These are phyloP conservation scores for Penicillium sp. DNA, from an alignment of 2,329 filamentous ascomycete genomes.

Conservation along the genomic window DNA sequence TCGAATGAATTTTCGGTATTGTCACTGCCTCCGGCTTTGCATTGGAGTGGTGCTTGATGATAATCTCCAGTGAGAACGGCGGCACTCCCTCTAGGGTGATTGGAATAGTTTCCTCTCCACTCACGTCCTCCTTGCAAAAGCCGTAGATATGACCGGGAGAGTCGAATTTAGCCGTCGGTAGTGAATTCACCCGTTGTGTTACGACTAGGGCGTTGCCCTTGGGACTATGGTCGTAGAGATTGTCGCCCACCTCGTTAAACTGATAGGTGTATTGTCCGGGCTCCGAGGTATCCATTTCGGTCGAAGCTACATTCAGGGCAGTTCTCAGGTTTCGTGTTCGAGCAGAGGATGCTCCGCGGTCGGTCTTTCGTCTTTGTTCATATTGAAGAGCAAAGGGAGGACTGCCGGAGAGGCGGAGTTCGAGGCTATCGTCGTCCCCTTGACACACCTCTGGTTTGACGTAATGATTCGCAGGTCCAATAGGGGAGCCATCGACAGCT, in stretches of 20 bases:
- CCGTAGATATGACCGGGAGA: constrained; percentile 91
- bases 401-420: constrained; percentile 71
- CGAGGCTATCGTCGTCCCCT: constrained; percentile 84
- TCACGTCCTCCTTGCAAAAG: constrained; percentile 81
- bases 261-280: constrained; percentile 80
- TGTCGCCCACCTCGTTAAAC: constrained; percentile 76
- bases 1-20: constrained; percentile 70
- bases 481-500: constrained; percentile 46
- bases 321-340: constrained; percentile 69
- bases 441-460: constrained; percentile 82
- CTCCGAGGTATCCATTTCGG: constrained; percentile 79
- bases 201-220: constrained; percentile 63
- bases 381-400: constrained; percentile 81
- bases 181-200: constrained; percentile 76
- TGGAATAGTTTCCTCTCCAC: constrained; percentile 78
- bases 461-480: constrained; percentile 53
- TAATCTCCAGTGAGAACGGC: constrained; percentile 85
- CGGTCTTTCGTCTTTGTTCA: constrained; percentile 65
- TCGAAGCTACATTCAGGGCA: constrained; percentile 66
- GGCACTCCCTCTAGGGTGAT: constrained; percentile 75
- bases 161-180: constrained; percentile 73
- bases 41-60: constrained; percentile 84
- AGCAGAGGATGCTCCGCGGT: constrained; percentile 58
- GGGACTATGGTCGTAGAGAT: constrained; percentile 71
- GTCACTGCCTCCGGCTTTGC: constrained; percentile 73